Evolutionary conservation across 2,329 filamentous ascomycete genomes (phyloP).

Genomic region (Emergomyces pasteurianus): DNA sequence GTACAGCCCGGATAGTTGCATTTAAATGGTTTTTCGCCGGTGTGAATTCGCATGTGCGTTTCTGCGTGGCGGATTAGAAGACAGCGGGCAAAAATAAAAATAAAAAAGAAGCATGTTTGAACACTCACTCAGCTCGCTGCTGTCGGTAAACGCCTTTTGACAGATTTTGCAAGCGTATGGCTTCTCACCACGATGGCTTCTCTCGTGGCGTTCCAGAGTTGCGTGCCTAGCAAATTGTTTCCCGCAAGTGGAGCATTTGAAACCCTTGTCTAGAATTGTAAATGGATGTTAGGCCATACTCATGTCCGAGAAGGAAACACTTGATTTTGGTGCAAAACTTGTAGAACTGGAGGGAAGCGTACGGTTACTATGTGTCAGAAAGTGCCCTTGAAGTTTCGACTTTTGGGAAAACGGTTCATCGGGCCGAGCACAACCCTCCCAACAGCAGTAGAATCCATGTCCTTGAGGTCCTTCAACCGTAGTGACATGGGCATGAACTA

Average conservation of each 20-base stretch:
- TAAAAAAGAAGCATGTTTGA: background rate
- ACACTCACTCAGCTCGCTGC: conserved; percentile 31
- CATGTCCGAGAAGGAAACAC: background rate
- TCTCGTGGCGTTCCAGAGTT: conserved; percentile 32
- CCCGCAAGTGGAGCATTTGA: conserved; percentile 29
- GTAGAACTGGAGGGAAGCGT: conserved; percentile 5
- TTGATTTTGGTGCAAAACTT: background rate
- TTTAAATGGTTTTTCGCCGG: conserved; percentile 33
- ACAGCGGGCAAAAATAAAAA: background rate
- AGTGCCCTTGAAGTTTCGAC: conserved; percentile 34
- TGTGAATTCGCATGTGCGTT: conserved; percentile 33
- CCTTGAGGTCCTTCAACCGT: conserved; percentile 28
- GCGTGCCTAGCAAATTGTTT: conserved; percentile 33
- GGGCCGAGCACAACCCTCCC: conserved; percentile 31
- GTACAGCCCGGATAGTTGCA: conserved; percentile 32
- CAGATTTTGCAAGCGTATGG: conserved; percentile 31
- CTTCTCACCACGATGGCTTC: conserved; percentile 34
- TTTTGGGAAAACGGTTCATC: conserved; percentile 35
- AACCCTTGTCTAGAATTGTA: conserved; percentile 27
- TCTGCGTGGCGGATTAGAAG: conserved; percentile 21
- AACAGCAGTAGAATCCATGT: conserved; percentile 33
- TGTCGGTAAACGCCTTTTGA: conserved; percentile 33
- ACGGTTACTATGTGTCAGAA: conserved; percentile 35
- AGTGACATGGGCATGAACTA: conserved; percentile 25
- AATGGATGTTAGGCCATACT: background rate